Percentiles rank a stretch among this genome's conserved stretches.
Conservation (phyloP, 208 protist species). For the Trichomonas vaginalis region DNA sequence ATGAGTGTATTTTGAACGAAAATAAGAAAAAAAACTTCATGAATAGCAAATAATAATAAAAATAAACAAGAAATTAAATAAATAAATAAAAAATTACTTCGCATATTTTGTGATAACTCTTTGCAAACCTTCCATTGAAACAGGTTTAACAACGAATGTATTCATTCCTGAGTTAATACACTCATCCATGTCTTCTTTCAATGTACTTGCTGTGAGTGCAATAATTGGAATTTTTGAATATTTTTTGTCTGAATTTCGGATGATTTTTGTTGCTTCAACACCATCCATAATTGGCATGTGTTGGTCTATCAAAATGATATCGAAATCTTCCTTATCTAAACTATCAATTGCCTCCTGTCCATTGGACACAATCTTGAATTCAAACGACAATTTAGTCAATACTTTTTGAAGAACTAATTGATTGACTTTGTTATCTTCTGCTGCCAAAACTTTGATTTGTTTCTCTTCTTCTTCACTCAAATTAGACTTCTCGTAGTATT, state of each 20-base stretch:
- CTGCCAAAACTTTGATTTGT: background rate
- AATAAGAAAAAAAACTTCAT: too few species aligned
- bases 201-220: background rate
- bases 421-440: background rate
- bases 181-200: background rate
- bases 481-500: background rate
- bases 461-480: background rate
- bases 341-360: background rate
- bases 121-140: background rate
- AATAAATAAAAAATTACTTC: background rate
- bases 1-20: too few species aligned
- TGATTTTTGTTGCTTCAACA: background rate
- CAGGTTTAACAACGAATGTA: background rate
- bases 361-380: background rate
- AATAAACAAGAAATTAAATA: too few species aligned
- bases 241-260: background rate
- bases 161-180: background rate
- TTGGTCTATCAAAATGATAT: background rate
- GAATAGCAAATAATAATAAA: too few species aligned
- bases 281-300: constrained; percentile 1
- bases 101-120: background rate
- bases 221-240: background rate
- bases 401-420: background rate
- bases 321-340: background rate
- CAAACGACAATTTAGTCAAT: background rate